phyloP scores from a whole-genome alignment of 164 flowering plant species.

The Echeveria elegans region DNA sequence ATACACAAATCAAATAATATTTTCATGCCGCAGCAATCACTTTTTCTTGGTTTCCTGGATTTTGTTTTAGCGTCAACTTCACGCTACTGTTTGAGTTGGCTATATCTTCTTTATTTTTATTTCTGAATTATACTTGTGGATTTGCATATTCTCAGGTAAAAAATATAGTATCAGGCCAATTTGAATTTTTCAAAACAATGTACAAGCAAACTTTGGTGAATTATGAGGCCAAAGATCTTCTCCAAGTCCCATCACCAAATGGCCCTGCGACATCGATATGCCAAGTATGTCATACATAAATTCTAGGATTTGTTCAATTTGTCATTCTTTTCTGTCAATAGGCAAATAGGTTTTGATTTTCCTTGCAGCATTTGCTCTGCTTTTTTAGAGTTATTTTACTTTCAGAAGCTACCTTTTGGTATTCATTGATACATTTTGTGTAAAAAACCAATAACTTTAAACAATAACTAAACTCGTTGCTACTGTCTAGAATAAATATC shows the following conservation, averaged over 20 bases:
- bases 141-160: slow-evolving; percentile 37
- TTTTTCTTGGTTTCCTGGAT: background rate
- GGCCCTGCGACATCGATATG: slow-evolving; percentile 21
- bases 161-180: slow-evolving; percentile 66
- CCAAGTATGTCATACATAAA: slow-evolving; percentile 37
- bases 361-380: background rate
- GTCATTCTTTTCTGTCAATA: background rate
- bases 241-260: slow-evolving; percentile 30
- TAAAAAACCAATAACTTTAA: too few relatives aligned
- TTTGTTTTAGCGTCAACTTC: background rate
- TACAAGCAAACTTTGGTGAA: slow-evolving; percentile 59
- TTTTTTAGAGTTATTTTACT: too few relatives aligned
- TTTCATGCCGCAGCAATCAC: background rate
- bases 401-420: too few relatives aligned
- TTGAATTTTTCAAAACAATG: slow-evolving; percentile 45
- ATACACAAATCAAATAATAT: background rate
- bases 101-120: background rate
- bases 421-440: background rate
- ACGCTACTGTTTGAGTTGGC: background rate
- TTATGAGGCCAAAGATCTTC: slow-evolving; percentile 39
- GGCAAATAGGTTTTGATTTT: background rate
- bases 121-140: background rate
- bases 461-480: too few relatives aligned
- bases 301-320: background rate
- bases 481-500: too few relatives aligned